Evolutionary conservation across 495 filamentous ascomycete species (phyloP), one percentile per base, ranked within the genome.

Genomic region (Neurospora tetrasperma): DNA sequence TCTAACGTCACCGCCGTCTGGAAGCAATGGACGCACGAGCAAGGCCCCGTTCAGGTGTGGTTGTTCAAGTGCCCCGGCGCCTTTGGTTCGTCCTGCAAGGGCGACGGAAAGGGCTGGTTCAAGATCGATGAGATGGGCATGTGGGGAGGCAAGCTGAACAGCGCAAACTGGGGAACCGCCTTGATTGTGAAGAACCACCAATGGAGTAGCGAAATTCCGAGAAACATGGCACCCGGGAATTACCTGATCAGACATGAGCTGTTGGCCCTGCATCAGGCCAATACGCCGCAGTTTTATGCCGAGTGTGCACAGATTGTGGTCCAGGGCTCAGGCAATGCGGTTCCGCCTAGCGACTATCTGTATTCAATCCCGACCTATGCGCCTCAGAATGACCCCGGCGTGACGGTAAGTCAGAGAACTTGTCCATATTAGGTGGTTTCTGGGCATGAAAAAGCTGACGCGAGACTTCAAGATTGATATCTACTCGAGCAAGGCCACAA

Each of bases 141-240:
- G 77, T 79, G 71, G 72, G 83, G 83, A 44, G 35, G 69, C 38
- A 59, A 70, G 27, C 75, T 88, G 40, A 83, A 82, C 70, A 84
- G 85, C 54, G 83, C 80, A 59, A 78, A 81, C 80, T 89, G 87
- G 87, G 87, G 84, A 70, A 86, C 85, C 16, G 83, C 78, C 16
- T 72, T 84, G 11, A 76, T 89, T 23, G 77, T 79, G 71, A 81
- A 83, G 75, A 84, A 84, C 31, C 78, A 87, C 27, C 79, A 82
- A 75, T 89, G 84, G 84, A 83, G 84, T 40, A 80, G 79, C 78
- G 78, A 23, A 20, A 77, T 84, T 27, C 83, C 82, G 11, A 71
- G 59, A 69, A 76, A 73, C 62, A 73, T 84, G n/a, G 80, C 76
- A n/a, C 71, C 76, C 1, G 82, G 83, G 66, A 78, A 79, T 70